Evolutionary conservation across 768 basidiomycete species (phyloP).

Genomic region (Peribolospora baueri): DNA sequence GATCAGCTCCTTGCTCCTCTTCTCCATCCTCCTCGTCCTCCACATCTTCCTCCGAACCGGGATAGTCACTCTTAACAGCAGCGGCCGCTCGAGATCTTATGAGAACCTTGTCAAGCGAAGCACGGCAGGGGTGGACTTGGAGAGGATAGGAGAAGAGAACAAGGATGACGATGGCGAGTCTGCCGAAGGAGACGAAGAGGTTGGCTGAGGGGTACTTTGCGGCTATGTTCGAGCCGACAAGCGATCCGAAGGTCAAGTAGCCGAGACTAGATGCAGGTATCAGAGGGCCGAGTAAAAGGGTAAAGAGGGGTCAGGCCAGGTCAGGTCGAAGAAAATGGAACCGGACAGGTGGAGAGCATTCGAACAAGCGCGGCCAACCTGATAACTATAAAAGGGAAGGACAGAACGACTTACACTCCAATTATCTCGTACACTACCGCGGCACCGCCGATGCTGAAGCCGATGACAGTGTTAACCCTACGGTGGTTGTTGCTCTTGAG

Average conservation of each 20-base stretch:
- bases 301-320: too few species aligned
- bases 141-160: constrained; percentile 68
- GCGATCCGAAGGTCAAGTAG: constrained; percentile 73
- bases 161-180: constrained; percentile 69
- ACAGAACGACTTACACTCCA: constrained; percentile 15
- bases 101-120: constrained; percentile 77
- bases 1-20: constrained; percentile 25
- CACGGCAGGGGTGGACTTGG: constrained; percentile 80
- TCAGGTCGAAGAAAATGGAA: too few species aligned
- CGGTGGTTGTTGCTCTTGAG: constrained; percentile 51
- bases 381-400: constrained; percentile 11
- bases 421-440: constrained; percentile 69
- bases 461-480: constrained; percentile 69
- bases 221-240: too few species aligned
- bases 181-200: constrained; percentile 73
- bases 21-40: constrained; percentile 26
- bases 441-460: constrained; percentile 61
- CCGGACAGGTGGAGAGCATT: neutral
- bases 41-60: constrained; percentile 8
- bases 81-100: neutral
- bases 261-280: constrained; percentile 20
- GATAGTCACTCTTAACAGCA: too few species aligned
- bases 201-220: too few species aligned
- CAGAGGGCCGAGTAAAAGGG: too few species aligned
- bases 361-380: constrained; percentile 28